Evolutionary conservation across 2,329 filamentous ascomycete genomes (phyloP).

Genomic region (Xylariaceae sp.): DNA sequence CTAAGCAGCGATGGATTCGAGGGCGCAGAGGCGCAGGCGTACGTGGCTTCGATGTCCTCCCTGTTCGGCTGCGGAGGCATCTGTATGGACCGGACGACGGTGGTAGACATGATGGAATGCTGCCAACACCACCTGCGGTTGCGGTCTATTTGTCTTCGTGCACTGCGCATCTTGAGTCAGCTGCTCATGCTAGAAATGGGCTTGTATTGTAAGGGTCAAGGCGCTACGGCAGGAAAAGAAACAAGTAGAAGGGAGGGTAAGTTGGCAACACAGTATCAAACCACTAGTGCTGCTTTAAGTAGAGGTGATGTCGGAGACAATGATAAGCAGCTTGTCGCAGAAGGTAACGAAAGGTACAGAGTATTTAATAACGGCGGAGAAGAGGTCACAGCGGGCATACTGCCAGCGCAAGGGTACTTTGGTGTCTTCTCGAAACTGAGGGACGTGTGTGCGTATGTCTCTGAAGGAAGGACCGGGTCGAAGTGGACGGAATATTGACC

Average conservation of each 20-base stretch:
- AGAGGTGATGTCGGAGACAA: no score
- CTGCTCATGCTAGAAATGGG: not conserved
- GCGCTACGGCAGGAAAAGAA: not conserved
- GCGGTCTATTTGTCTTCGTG: no score
- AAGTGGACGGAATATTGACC: not conserved
- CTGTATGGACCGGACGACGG: slow-evolving; percentile 46
- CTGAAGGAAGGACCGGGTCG: not conserved
- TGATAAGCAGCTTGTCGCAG: not conserved
- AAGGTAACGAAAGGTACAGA: not conserved
- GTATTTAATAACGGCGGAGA: not conserved
- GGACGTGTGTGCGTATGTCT: not conserved
- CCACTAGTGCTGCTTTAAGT: no score
- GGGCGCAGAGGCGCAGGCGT: slow-evolving; percentile 27
- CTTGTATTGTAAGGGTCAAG: not conserved
- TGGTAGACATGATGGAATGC: slow-evolving; percentile 39
- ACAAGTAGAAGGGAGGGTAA: not conserved
- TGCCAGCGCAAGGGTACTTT: not conserved
- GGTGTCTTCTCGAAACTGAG: not conserved
- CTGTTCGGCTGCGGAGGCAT: slow-evolving; percentile 67
- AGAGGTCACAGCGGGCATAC: not conserved
- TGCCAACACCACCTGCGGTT: slow-evolving; percentile 9
- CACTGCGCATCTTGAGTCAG: slow-evolving; percentile 1
- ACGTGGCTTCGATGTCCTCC: slow-evolving; percentile 65
- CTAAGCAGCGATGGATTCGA: slow-evolving; percentile 25
- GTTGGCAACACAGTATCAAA: not conserved